Percentiles rank a stretch among this genome's conserved stretches.
phyloP scores from a whole-genome alignment of 495 filamentous ascomycete genomes.

The Penicillium cosmopolitanum region DNA sequence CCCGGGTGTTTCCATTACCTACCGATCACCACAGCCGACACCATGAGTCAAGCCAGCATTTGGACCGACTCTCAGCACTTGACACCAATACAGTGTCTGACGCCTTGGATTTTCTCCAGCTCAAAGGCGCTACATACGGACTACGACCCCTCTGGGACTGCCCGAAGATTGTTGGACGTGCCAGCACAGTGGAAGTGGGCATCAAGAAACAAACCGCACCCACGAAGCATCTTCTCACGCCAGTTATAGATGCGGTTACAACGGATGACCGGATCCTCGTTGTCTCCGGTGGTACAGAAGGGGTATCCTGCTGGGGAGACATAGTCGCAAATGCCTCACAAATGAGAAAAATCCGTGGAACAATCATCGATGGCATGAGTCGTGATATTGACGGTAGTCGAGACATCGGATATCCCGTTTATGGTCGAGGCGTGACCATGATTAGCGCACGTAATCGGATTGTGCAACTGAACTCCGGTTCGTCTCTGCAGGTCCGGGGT shows the following conservation, averaged over 20 bases:
- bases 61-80: constrained; percentile 18
- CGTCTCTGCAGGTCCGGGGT: constrained; percentile 19
- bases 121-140: constrained; percentile 28
- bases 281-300: constrained; percentile 24
- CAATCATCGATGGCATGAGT: constrained; percentile 32
- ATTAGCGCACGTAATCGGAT: constrained; percentile 24
- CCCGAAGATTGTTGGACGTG: constrained; percentile 28
- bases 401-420: constrained; percentile 22
- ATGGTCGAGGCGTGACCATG: constrained; percentile 27
- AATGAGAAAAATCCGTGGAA: constrained; percentile 23
- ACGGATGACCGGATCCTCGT: constrained; percentile 27
- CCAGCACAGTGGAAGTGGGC: constrained; percentile 24
- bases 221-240: constrained; percentile 20
- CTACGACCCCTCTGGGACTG: constrained; percentile 27
- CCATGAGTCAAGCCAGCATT: constrained; percentile 9
- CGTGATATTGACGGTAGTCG: constrained; percentile 27
- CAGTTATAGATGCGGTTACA: constrained; percentile 22
- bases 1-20: no score
- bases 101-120: constrained; percentile 23
- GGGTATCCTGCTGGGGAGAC: constrained; percentile 29
- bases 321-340: constrained; percentile 29
- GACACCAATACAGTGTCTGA: constrained; percentile 31
- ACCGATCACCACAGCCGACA: background rate
- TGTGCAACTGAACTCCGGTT: constrained; percentile 22
- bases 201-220: constrained; percentile 16